Conservation (phyloP, 208 protist genomes). For the Leishmania braziliensis region DNA sequence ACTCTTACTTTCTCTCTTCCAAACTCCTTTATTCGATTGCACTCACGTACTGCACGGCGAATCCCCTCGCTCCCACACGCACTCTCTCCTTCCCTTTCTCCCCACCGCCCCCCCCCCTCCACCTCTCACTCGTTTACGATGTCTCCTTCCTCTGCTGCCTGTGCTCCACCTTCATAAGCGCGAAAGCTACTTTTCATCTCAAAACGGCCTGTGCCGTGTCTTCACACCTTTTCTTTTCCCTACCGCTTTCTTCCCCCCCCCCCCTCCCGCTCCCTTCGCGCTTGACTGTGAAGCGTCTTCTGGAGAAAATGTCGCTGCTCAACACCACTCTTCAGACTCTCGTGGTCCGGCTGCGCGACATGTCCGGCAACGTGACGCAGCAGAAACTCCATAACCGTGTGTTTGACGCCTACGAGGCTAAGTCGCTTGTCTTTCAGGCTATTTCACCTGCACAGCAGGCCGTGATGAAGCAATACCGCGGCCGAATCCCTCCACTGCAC, state of each 20-base stretch:
- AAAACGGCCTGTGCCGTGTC: not conserved
- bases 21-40: not conserved
- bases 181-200: not conserved
- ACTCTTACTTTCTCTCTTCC: not conserved
- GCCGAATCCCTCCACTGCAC: constrained; percentile 71
- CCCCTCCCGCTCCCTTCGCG: not conserved
- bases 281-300: not conserved
- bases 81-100: not conserved
- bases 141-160: not conserved
- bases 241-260: not conserved
- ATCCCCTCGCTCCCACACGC: no score
- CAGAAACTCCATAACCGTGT: constrained; percentile 92
- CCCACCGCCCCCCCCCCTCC: not conserved
- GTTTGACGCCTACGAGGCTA: constrained; percentile 91
- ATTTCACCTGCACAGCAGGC: constrained; percentile 76
- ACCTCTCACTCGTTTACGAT: not conserved
- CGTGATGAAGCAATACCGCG: constrained; percentile 72
- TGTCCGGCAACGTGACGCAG: constrained; percentile 84
- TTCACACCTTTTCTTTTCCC: not conserved
- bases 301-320: constrained; percentile 69
- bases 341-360: constrained; percentile 80
- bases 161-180: not conserved
- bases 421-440: constrained; percentile 87
- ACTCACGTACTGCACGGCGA: not conserved
- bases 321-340: constrained; percentile 87